phyloP scores from a whole-genome alignment of 2,329 filamentous ascomycete species.

The Colletotrichum costaricense region DNA sequence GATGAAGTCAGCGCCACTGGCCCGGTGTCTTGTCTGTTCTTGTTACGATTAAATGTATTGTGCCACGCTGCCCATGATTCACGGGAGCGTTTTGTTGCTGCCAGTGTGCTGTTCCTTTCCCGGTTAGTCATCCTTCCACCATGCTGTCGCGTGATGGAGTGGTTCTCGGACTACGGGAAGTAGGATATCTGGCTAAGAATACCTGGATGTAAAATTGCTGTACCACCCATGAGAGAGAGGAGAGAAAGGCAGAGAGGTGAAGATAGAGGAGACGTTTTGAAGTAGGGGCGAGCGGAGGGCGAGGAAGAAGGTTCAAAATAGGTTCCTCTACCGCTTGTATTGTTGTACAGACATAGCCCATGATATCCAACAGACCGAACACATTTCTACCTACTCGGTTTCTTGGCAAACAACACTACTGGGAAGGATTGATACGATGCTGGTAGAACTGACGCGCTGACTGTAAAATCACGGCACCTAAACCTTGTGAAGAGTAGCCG shows the following conservation, averaged over 20 bases:
- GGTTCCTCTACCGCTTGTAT: constrained; percentile 19
- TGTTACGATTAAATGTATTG: constrained; percentile 44
- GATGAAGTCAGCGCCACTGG: background rate
- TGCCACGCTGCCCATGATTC: constrained; percentile 47
- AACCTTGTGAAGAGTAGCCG: too few species aligned
- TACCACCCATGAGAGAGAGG: background rate
- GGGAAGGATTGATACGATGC: background rate
- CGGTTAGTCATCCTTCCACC: background rate
- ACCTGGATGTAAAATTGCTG: constrained; percentile 22
- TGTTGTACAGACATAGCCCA: constrained; percentile 29
- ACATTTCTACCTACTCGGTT: constrained; percentile 2
- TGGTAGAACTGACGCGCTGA: too few species aligned
- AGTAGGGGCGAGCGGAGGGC: constrained; percentile 8
- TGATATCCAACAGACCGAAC: constrained; percentile 35
- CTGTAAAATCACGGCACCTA: too few species aligned
- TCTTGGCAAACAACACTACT: background rate
- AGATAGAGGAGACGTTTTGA: constrained; percentile 15
- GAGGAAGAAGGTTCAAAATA: constrained; percentile 7
- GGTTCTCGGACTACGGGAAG: background rate
- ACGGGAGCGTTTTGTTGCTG: constrained; percentile 39
- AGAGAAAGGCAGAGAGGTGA: background rate
- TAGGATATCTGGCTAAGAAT: background rate
- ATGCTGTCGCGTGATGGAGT: too few species aligned
- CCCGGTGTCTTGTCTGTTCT: constrained; percentile 30
- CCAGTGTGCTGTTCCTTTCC: constrained; percentile 29